Percentiles rank a stretch among this genome's conserved stretches.
Conservation (phyloP, 139 green algal genomes). For the Dunaliella sp. region DNA sequence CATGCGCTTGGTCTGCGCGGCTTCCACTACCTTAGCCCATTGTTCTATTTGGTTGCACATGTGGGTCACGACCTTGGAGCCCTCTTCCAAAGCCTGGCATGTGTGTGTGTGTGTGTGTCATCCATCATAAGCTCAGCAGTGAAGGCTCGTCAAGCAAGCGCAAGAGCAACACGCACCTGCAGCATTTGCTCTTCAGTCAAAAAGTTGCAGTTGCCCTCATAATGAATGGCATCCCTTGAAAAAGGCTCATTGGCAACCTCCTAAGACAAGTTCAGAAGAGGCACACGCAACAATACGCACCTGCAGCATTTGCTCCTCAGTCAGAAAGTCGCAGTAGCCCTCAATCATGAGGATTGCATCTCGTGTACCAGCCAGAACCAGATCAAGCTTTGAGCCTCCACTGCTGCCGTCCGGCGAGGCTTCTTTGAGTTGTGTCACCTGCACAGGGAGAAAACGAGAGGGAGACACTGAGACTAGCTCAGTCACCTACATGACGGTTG, state of each 20-base stretch:
- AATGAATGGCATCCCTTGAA: no score
- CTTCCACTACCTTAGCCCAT: conserved; percentile 68
- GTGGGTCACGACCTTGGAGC: conserved; percentile 34
- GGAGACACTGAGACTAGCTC: no score
- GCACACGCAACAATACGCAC: no score
- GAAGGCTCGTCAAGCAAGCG: no score
- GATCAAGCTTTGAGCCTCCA: conserved; percentile 56
- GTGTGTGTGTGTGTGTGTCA: no score
- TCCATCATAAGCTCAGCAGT: no score
- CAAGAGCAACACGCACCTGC: background rate
- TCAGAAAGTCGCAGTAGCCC: conserved; percentile 91
- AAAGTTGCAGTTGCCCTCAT: conserved; percentile 94
- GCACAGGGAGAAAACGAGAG: no score
- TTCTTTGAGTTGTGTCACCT: background rate
- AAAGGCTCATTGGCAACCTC: no score
- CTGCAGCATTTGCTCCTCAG: conserved; percentile 86
- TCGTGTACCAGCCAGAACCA: conserved; percentile 85
- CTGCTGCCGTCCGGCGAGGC: background rate
- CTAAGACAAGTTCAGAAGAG: no score
- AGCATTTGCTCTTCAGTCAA: conserved; percentile 76
- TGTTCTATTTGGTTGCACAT: conserved; percentile 69
- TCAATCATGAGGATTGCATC: conserved; percentile 97
- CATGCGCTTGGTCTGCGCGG: conserved; percentile 58
- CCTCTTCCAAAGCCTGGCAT: background rate
- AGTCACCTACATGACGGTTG: no score